Base-by-base conservation (phyloP, 2,329 filamentous ascomycete species). In the Colletotrichum sp. region DNA sequence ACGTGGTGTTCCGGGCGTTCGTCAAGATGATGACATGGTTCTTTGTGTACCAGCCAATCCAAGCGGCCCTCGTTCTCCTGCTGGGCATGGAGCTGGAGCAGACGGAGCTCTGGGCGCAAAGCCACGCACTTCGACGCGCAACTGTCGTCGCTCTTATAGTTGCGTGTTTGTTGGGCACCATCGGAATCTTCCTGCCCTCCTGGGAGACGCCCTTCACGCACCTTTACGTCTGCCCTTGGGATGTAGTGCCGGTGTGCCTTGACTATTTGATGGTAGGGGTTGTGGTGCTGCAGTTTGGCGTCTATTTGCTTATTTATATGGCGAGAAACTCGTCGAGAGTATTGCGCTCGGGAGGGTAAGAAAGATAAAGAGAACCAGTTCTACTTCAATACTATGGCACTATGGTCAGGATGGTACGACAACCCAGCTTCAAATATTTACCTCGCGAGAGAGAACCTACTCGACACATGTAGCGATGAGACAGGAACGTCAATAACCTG, bases 401-500 rank as follows among this genome's bases (percentile, higher is more conserved):
- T 49, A 7, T 0, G 5, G 39, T 10, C 44, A 2, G 44, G 44
- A 12, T 49, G 18, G 1, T 49, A 49, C n/a, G 44, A 4, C 44
- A 49, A 21, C 5, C n/a, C 6, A 49, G 44, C 9, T 12, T 7
- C 3, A 21, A 49, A 8, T 49, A 10, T 12, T 12, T 12, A 4
- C 10, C 44, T 49, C 9, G 4, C 6, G 44, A 21, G 18, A 49
- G 44, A 9, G 44, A 3, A 12, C 9, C 10, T 7, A 13, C 12
- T n/a, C 3, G 18, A 49, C 10, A 12, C n/a, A n/a, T 2, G 5
- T 3, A 49, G 6, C 6, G 10, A 49, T 2, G 6, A 52, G 44
- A 52, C n/a, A 5, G 10, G 0, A 52, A 4, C 6, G 2, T 21
- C 12, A 2, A 5, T 13, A 1, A 5, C n/a, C n/a, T 1, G 3